Percentiles rank a stretch among this genome's conserved stretches.
These are phyloP conservation scores for Claviceps humidiphila DNA, from an alignment of 2,329 filamentous ascomycete species.

Conservation along the genomic window DNA sequence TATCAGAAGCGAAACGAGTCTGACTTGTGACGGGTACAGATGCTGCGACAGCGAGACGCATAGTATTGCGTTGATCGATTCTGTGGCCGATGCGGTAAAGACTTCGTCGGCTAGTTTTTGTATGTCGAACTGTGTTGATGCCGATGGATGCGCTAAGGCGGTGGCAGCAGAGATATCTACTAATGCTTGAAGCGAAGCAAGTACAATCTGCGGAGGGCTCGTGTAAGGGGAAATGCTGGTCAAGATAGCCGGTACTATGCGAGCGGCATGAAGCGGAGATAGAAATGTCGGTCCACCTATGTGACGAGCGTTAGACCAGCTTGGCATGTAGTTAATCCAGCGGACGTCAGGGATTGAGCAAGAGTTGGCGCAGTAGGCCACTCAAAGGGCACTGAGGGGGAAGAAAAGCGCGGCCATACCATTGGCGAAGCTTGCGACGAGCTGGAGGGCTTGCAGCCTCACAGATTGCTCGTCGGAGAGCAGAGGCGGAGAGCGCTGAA, in stretches of 20 bases:
- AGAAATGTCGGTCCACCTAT: conserved; percentile 71
- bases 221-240: conserved; percentile 52
- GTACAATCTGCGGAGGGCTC: conserved; percentile 51
- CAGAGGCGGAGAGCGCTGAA: conserved; percentile 19
- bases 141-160: conserved; percentile 37
- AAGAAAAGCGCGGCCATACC: conserved; percentile 36
- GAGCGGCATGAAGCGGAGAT: conserved; percentile 54
- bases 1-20: conserved; percentile 44
- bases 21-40: conserved; percentile 48
- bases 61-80: conserved; percentile 53
- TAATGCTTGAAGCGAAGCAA: conserved; percentile 62
- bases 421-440: conserved; percentile 74
- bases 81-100: conserved; percentile 48
- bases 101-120: conserved; percentile 47
- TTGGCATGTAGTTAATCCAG: not conserved
- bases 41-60: conserved; percentile 39
- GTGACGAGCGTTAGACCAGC: conserved; percentile 23
- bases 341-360: not conserved
- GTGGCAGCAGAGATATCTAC: conserved; percentile 58
- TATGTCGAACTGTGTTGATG: conserved; percentile 33
- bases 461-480: conserved; percentile 52
- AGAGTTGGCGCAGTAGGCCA: not conserved
- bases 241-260: conserved; percentile 56
- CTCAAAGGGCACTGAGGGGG: not conserved
- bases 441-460: conserved; percentile 65